Conservation (phyloP, 2,329 filamentous ascomycete genomes). For the Fusarium sp. region DNA sequence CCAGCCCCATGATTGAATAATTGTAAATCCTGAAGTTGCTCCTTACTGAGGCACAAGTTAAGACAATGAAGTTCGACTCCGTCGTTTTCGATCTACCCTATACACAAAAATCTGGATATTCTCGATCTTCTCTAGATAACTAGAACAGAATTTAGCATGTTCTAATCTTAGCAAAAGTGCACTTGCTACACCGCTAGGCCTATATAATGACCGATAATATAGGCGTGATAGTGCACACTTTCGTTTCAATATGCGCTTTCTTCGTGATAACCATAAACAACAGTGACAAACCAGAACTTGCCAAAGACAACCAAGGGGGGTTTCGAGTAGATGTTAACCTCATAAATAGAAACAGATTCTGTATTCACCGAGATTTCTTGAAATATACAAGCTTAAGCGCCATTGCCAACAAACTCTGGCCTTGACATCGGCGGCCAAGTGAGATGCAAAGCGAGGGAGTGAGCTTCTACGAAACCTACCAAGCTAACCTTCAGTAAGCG, state of each 20-base stretch:
- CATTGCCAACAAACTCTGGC: not conserved
- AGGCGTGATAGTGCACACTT: not conserved
- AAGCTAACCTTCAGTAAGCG: constrained; percentile 21
- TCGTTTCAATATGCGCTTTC: constrained; percentile 32
- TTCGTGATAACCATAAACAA: not conserved
- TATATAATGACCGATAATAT: not conserved
- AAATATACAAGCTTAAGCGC: constrained; percentile 20
- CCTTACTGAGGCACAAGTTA: not conserved
- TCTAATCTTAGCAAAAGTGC: not conserved
- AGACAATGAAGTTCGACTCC: not conserved
- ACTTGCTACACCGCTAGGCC: not conserved
- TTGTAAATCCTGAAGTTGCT: not conserved
- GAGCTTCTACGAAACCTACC: constrained; percentile 32
- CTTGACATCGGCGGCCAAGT: constrained; percentile 15
- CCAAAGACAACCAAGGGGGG: not conserved
- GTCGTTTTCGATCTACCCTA: not conserved
- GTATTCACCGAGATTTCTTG: not conserved
- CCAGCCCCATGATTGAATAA: not conserved
- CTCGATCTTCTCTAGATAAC: not conserved
- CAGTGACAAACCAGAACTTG: not conserved
- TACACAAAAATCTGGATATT: not conserved
- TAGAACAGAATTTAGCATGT: not conserved
- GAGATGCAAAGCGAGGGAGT: constrained; percentile 18
- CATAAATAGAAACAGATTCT: not conserved
- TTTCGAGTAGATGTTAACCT: not conserved